Conservation (phyloP, 768 basidiomycete species). For the Trametes gibbosa region DNA sequence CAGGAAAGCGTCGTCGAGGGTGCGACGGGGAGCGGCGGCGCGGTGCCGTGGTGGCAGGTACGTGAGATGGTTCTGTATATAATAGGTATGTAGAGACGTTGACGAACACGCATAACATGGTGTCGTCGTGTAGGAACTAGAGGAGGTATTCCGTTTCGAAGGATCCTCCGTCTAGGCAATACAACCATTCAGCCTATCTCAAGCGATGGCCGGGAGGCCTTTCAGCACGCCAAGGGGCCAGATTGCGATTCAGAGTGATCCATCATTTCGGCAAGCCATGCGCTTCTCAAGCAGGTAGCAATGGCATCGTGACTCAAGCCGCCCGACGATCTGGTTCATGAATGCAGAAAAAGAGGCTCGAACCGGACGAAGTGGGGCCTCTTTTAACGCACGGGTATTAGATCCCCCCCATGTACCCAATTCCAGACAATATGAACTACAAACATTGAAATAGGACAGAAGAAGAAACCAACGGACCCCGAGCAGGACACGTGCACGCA, state of each 20-base stretch:
- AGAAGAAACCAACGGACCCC: constrained; percentile 18
- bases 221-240: no score
- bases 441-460: constrained; percentile 28
- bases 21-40: constrained; percentile 65
- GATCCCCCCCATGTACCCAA: constrained; percentile 35
- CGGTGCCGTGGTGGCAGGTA: constrained; percentile 71
- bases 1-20: constrained; percentile 73
- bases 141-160: constrained; percentile 74
- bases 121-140: constrained; percentile 28
- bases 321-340: not conserved
- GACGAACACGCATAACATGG: not conserved
- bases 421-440: constrained; percentile 35
- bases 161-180: constrained; percentile 27
- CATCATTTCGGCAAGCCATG: no score
- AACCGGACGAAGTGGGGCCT: not conserved
- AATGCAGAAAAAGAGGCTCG: not conserved
- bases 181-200: not conserved
- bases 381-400: constrained; percentile 34
- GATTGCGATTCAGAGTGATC: no score
- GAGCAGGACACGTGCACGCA: constrained; percentile 1
- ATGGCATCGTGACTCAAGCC: no score
- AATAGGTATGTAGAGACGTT: no score
- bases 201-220: no score
- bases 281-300: no score
- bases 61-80: not conserved